These are phyloP conservation scores for Ophiostoma tasmaniense DNA, from an alignment of 2,329 filamentous ascomycete species.

Conservation along the genomic window DNA sequence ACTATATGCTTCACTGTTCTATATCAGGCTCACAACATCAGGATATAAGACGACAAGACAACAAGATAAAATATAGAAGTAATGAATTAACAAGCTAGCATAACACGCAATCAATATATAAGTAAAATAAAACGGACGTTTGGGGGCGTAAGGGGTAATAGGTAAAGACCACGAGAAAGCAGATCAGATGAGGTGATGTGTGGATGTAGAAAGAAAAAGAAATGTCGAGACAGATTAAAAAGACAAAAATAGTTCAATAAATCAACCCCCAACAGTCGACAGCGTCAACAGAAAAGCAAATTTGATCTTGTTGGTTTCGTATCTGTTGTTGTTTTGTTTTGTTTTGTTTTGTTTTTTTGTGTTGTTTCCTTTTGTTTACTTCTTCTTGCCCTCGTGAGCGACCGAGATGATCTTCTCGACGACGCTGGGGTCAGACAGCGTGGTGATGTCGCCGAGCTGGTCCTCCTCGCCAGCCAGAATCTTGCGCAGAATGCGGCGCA, in stretches of 20 bases:
- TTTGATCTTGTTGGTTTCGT: background rate
- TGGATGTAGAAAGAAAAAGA: background rate
- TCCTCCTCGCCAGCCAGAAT: conserved; percentile 96
- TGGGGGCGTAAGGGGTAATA: background rate
- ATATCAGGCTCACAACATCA: too few species aligned
- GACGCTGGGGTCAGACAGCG: conserved; percentile 80
- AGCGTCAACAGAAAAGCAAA: background rate
- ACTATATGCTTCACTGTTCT: too few species aligned
- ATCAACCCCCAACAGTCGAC: background rate
- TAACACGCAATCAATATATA: background rate
- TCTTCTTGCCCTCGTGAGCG: conserved; percentile 58
- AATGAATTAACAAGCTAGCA: background rate
- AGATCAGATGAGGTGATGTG: background rate
- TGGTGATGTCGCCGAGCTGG: conserved; percentile 85
- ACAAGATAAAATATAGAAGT: background rate
- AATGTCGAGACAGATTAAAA: background rate
- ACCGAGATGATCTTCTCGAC: conserved; percentile 81
- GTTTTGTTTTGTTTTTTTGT: background rate
- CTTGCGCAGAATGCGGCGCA: conserved; percentile 94
- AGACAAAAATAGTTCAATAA: background rate
- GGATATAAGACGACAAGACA: background rate
- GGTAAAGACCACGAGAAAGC: background rate
- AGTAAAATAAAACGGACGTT: background rate
- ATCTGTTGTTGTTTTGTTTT: background rate
- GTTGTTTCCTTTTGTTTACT: conserved; percentile 27